Percentiles rank a stretch among this genome's conserved stretches.
phyloP scores from a whole-genome alignment of 495 filamentous ascomycete genomes.

The Aspergillus coremiiformis region DNA sequence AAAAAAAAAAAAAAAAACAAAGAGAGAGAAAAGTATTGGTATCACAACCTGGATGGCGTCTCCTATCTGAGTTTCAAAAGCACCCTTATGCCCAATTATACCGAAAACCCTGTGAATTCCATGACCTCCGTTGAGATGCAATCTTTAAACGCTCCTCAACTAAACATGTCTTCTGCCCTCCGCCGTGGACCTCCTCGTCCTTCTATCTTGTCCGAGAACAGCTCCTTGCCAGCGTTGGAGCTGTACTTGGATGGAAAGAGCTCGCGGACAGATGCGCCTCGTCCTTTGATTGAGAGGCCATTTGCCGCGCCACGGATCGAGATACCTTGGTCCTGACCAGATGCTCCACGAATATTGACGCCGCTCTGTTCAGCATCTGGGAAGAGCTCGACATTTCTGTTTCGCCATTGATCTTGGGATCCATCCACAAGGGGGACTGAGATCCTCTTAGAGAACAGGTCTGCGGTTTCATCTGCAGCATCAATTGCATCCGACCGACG shows the following conservation, averaged over 20 bases:
- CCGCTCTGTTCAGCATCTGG: slow-evolving; percentile 27
- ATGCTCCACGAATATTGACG: slow-evolving; percentile 57
- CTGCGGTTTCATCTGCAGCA: slow-evolving; percentile 53
- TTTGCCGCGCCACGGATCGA: slow-evolving; percentile 56
- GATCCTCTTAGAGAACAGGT: slow-evolving; percentile 48
- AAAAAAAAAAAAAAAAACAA: slow-evolving; percentile 5
- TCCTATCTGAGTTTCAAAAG: not conserved
- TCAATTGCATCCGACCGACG: slow-evolving; percentile 60
- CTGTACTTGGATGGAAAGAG: slow-evolving; percentile 62
- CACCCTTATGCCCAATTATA: not conserved
- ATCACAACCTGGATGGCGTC: slow-evolving; percentile 6
- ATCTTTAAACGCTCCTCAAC: slow-evolving; percentile 17
- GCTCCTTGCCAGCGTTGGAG: slow-evolving; percentile 60
- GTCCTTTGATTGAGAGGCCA: slow-evolving; percentile 41
- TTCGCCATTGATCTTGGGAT: slow-evolving; percentile 26
- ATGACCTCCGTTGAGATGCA: not conserved
- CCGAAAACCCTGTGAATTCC: not conserved
- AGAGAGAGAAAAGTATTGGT: not conserved
- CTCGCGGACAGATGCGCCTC: slow-evolving; percentile 52
- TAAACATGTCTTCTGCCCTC: slow-evolving; percentile 47
- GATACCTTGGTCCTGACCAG: slow-evolving; percentile 49
- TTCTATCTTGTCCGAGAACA: slow-evolving; percentile 52
- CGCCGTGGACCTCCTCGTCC: slow-evolving; percentile 43
- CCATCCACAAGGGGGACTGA: slow-evolving; percentile 47
- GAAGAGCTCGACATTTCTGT: slow-evolving; percentile 36